Evolutionary conservation across 805 yeast genomes (phyloP).

Genomic region (Yamadazyma nakazawae): DNA sequence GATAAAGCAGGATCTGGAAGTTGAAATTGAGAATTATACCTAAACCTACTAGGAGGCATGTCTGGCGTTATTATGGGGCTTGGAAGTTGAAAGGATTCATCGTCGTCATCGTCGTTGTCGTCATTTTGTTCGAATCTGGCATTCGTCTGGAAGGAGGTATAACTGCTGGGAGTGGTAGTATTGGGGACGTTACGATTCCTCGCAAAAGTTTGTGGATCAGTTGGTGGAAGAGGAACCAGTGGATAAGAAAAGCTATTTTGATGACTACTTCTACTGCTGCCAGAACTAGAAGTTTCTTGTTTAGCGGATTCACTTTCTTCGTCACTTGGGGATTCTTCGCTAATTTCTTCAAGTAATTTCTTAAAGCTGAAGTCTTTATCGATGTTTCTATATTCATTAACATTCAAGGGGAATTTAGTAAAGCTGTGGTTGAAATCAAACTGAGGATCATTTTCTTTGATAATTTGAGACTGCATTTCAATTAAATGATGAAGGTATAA

Average conservation of each 20-base stretch:
- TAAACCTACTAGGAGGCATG: slow-evolving; percentile 13
- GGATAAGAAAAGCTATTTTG: not conserved
- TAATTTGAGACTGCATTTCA: slow-evolving; percentile 46
- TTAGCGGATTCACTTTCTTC: slow-evolving; percentile 1
- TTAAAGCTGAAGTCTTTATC: slow-evolving; percentile 55
- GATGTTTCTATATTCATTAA: slow-evolving; percentile 57
- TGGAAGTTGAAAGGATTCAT: slow-evolving; percentile 15
- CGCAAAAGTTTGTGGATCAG: not conserved
- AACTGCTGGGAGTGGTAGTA: not conserved
- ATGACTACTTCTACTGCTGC: not conserved
- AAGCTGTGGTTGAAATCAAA: slow-evolving; percentile 45
- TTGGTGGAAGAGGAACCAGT: not conserved
- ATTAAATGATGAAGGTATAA: slow-evolving; percentile 62
- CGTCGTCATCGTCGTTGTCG: slow-evolving; percentile 10
- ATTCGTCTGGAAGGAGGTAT: not conserved
- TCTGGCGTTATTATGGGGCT: slow-evolving; percentile 17
- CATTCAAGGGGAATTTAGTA: slow-evolving; percentile 53
- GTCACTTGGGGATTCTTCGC: slow-evolving; percentile 2
- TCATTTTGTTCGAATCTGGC: not conserved
- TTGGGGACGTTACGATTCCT: slow-evolving; percentile 5
- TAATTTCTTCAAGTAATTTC: slow-evolving; percentile 17
- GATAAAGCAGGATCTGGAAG: slow-evolving; percentile 41
- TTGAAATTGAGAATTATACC: slow-evolving; percentile 20
- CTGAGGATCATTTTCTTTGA: slow-evolving; percentile 18
- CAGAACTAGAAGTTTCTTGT: not conserved